These are phyloP conservation scores for Verbascum thapsus DNA, from an alignment of 257 asterid genomes.

Conservation along the genomic window DNA sequence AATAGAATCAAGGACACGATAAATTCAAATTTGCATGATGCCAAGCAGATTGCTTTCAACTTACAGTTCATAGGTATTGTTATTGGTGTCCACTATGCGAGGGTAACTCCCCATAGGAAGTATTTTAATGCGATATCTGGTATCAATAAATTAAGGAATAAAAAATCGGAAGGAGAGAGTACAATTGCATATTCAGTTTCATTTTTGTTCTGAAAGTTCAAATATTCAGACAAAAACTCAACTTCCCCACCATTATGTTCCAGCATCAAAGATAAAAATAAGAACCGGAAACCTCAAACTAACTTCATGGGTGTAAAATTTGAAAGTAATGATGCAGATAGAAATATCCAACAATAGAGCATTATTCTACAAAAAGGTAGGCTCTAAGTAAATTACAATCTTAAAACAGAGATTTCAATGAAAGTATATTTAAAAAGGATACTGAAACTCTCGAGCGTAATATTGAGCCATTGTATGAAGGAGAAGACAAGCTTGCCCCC, in stretches of 20 bases:
- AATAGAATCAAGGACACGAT: conserved; percentile 5
- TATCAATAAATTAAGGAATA: conserved; percentile 43
- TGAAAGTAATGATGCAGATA: not conserved
- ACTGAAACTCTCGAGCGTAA: conserved; percentile 92
- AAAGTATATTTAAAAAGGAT: conserved; percentile 44
- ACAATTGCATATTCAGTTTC: conserved; percentile 13
- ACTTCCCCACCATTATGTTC: not conserved
- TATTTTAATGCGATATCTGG: conserved; percentile 87
- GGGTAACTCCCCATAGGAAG: conserved; percentile 99
- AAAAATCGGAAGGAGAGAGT: conserved; percentile 16
- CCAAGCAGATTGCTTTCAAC: conserved; percentile 34
- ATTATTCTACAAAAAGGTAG: conserved; percentile 1
- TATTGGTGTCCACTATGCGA: conserved; percentile 86
- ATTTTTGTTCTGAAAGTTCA: conserved; percentile 18
- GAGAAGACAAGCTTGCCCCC: conserved; percentile 99
- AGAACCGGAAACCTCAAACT: not conserved
- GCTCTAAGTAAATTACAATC: conserved; percentile 16
- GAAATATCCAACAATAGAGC: conserved; percentile 12
- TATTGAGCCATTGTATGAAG: conserved; percentile 98
- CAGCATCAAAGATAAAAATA: conserved; percentile 6
- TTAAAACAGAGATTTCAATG: conserved; percentile 6
- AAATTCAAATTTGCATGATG: conserved; percentile 8
- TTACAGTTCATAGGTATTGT: conserved; percentile 92
- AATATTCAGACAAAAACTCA: not conserved
- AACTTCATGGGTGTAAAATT: conserved; percentile 1